Evolutionary conservation across 129 eudicot species (phyloP).

Genomic region (Erigeron canadensis): DNA sequence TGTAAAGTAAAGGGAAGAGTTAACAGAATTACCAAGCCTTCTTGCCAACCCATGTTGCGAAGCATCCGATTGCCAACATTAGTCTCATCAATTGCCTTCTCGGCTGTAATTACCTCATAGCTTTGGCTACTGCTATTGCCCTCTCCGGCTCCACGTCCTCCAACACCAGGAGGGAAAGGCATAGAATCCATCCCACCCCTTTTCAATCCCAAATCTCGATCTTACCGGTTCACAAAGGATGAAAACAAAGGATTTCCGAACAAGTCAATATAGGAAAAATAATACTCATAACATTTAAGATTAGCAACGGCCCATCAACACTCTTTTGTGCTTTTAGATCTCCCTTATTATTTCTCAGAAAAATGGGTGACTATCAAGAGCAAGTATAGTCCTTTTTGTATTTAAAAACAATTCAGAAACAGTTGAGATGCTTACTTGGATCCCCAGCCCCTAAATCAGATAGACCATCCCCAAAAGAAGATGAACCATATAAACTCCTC

Average conservation of each 20-base stretch:
- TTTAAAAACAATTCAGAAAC: neutral
- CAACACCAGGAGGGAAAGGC: conserved; percentile 99
- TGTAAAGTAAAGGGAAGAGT: conserved; percentile 26
- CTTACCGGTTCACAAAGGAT: conserved; percentile 51
- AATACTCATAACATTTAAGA: conserved; percentile 20
- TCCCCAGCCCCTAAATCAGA: conserved; percentile 54
- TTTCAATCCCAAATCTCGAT: conserved; percentile 65
- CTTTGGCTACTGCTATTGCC: conserved; percentile 44
- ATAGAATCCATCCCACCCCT: conserved; percentile 72
- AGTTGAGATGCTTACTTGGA: conserved; percentile 63
- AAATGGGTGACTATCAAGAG: conserved; percentile 10
- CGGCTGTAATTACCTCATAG: conserved; percentile 88
- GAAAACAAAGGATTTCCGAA: conserved; percentile 46
- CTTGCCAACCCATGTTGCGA: conserved; percentile 99
- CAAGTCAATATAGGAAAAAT: conserved; percentile 45
- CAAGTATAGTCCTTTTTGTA: neutral
- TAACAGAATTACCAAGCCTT: conserved; percentile 80
- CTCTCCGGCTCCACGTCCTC: conserved; percentile 75
- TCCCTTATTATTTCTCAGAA: conserved; percentile 15
- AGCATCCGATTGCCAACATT: conserved; percentile 98
- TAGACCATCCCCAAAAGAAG: conserved; percentile 64
- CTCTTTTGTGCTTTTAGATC: conserved; percentile 24
- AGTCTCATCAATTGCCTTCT: conserved; percentile 87
- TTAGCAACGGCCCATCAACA: conserved; percentile 43
- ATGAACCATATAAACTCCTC: conserved; percentile 82